Evolutionary conservation across 2,329 filamentous ascomycete species (phyloP).

Genomic region (Leptosphaerulina australis): DNA sequence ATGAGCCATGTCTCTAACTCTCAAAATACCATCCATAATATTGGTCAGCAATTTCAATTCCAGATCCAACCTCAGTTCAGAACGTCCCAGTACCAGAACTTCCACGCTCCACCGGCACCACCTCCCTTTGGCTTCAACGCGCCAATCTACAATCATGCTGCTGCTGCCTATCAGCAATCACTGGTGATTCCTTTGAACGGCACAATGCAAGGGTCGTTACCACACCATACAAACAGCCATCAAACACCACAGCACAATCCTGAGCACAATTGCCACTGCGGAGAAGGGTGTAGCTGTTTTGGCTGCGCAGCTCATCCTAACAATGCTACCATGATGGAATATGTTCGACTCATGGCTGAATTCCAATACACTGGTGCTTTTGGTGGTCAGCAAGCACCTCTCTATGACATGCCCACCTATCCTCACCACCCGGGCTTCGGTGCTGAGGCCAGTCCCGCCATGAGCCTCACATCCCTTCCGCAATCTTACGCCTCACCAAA

Average conservation of each 20-base stretch:
- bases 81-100: constrained; percentile 28
- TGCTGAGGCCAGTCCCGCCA: constrained; percentile 30
- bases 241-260: constrained; percentile 45
- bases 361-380: constrained; percentile 45
- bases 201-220: constrained; percentile 18
- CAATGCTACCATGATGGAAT: constrained; percentile 66
- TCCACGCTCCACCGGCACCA: constrained; percentile 21
- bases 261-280: constrained; percentile 65
- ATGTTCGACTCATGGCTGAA: constrained; percentile 53
- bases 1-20: constrained; percentile 5
- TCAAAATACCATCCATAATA: constrained; percentile 19
- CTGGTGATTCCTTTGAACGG: constrained; percentile 41
- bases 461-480: constrained; percentile 23
- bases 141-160: constrained; percentile 45
- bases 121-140: constrained; percentile 40
- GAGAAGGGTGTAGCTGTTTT: constrained; percentile 69
- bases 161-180: constrained; percentile 40
- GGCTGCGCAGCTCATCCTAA: constrained; percentile 72
- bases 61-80: constrained; percentile 32
- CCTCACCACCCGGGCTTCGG: constrained; percentile 42
- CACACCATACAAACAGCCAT: constrained; percentile 33
- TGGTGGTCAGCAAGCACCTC: constrained; percentile 38
- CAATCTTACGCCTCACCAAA: constrained; percentile 28
- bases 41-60: constrained; percentile 28
- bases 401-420: constrained; percentile 45